phyloP scores from a whole-genome alignment of 1,284 basidiomycete species.

The Leccinum solheimii region DNA sequence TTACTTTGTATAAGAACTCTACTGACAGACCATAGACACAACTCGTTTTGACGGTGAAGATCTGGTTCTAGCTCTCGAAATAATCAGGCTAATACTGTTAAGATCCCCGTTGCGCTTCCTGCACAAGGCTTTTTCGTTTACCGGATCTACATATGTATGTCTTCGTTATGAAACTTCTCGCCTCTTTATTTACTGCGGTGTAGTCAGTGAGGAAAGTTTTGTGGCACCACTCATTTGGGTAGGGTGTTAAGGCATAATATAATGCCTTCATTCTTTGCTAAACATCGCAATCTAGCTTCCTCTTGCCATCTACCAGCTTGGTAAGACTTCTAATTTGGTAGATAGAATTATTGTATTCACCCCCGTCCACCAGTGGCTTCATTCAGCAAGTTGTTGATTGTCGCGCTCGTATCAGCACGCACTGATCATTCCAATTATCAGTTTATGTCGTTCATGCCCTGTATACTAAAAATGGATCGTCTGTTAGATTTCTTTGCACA shows the following conservation, averaged over 20 bases:
- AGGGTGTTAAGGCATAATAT: not conserved
- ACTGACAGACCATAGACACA: slow-evolving; percentile 2
- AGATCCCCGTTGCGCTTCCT: slow-evolving; percentile 4
- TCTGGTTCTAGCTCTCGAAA: not conserved
- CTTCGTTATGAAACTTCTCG: not conserved
- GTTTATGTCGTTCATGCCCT: slow-evolving; percentile 3
- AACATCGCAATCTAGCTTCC: not conserved
- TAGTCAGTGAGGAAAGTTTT: slow-evolving; percentile 2
- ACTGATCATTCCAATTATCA: not conserved
- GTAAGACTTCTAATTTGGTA: not conserved
- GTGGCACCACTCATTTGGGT: slow-evolving; percentile 7
- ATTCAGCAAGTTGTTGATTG: not conserved
- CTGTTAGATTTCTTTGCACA: not conserved
- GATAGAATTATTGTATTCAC: not conserved
- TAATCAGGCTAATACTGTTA: not conserved
- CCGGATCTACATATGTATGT: slow-evolving; percentile 3
- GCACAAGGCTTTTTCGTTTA: slow-evolving; percentile 7
- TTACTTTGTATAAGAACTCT: not conserved
- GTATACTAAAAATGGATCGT: slow-evolving; percentile 1
- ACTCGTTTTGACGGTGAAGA: slow-evolving; percentile 1
- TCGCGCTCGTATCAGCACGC: not conserved
- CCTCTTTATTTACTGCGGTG: not conserved
- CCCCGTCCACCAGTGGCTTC: not conserved
- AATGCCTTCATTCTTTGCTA: not conserved
- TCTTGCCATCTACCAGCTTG: slow-evolving; percentile 5